These are phyloP conservation scores for Pichia occidentalis DNA, from an alignment of 805 yeast species.

Conservation along the genomic window DNA sequence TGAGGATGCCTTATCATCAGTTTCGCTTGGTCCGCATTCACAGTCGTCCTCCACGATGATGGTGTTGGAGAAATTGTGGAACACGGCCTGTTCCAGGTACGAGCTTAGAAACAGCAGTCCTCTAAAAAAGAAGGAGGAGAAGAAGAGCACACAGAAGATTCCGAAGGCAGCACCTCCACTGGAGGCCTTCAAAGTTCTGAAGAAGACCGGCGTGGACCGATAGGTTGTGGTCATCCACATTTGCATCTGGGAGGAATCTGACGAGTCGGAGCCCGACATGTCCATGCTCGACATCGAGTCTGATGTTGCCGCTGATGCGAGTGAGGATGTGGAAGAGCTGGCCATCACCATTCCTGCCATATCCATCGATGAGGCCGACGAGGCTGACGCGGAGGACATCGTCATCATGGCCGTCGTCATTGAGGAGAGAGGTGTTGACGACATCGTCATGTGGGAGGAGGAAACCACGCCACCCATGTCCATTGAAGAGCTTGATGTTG, in stretches of 20 bases:
- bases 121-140: slow-evolving; percentile 51
- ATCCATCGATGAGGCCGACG: slow-evolving; percentile 11
- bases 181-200: slow-evolving; percentile 46
- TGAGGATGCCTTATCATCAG: slow-evolving; percentile 11
- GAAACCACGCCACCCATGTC: slow-evolving; percentile 4
- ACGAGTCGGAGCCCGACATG: slow-evolving; percentile 25
- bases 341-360: slow-evolving; percentile 19
- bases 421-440: not conserved
- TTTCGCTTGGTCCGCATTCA: slow-evolving; percentile 28
- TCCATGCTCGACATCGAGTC: slow-evolving; percentile 4
- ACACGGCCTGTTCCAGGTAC: slow-evolving; percentile 63
- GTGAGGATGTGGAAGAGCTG: slow-evolving; percentile 13
- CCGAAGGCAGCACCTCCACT: slow-evolving; percentile 64
- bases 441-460: slow-evolving; percentile 14
- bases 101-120: slow-evolving; percentile 53
- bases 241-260: too few relatives aligned
- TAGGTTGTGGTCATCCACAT: slow-evolving; percentile 48
- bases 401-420: slow-evolving; percentile 7
- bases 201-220: slow-evolving; percentile 55
- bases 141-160: slow-evolving; percentile 56
- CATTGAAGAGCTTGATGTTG: not conserved
- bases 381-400: slow-evolving; percentile 5
- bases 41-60: slow-evolving; percentile 29
- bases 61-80: slow-evolving; percentile 35
- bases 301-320: slow-evolving; percentile 8